Evolutionary conservation across 257 asterid species (phyloP).

Genomic region (Solanum boliviense): DNA sequence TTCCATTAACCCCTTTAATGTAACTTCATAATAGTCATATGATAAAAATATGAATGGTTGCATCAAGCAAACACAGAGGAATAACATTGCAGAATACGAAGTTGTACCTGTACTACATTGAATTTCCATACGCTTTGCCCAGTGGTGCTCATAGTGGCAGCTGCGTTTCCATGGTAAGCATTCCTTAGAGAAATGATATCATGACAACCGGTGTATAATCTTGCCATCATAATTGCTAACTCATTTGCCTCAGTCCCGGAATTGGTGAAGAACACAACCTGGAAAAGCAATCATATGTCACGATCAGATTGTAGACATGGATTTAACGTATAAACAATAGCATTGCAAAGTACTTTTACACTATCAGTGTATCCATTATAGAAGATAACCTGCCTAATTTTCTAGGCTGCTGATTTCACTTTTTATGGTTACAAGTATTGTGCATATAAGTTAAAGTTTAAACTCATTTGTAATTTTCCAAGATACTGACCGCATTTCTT

Average conservation of each 20-base stretch:
- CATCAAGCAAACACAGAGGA: not conserved
- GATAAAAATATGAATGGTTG: not conserved
- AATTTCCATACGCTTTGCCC: slow-evolving; percentile 79
- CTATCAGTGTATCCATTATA: not conserved
- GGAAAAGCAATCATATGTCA: not conserved
- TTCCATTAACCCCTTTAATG: not conserved
- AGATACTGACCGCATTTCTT: not conserved
- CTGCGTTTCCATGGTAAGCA: slow-evolving; percentile 89
- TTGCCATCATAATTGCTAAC: slow-evolving; percentile 80
- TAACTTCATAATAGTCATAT: not conserved
- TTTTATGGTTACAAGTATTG: not conserved
- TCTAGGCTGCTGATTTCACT: not conserved
- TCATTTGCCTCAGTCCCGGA: slow-evolving; percentile 98
- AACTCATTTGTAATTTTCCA: not conserved
- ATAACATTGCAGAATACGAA: not conserved
- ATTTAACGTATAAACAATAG: not conserved
- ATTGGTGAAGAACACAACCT: slow-evolving; percentile 91
- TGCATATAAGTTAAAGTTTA: not conserved
- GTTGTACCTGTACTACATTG: slow-evolving; percentile 76
- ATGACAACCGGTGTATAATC: slow-evolving; percentile 55
- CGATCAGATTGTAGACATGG: not conserved
- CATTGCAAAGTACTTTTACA: not conserved
- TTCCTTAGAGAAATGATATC: slow-evolving; percentile 82
- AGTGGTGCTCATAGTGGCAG: slow-evolving; percentile 81
- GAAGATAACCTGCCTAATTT: not conserved